Evolutionary conservation across 352 stramenopile genomes (phyloP).

Genomic region (Peronosclerospora sorghi): DNA sequence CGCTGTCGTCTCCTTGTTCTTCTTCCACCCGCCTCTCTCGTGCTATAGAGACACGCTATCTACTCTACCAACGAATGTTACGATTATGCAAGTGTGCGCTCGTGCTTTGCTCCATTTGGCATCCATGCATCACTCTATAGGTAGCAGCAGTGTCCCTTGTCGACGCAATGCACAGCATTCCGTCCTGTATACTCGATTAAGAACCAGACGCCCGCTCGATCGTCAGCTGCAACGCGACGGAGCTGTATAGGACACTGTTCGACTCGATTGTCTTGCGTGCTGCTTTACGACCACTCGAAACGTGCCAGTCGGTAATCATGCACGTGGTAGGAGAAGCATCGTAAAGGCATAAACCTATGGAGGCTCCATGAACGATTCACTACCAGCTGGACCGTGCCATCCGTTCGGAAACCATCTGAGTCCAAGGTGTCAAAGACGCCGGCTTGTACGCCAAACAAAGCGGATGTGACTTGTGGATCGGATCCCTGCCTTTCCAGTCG

Average conservation of each 20-base stretch:
- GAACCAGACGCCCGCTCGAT: too few relatives aligned
- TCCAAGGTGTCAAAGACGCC: constrained; percentile 14
- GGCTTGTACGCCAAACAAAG: constrained; percentile 10
- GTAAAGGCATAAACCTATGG: too few relatives aligned
- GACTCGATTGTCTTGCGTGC: background rate
- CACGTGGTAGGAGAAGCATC: constrained; percentile 2
- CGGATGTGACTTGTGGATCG: constrained; percentile 13
- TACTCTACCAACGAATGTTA: too few relatives aligned
- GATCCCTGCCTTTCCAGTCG: constrained; percentile 23
- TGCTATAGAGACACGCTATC: too few relatives aligned
- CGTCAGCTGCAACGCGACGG: too few relatives aligned
- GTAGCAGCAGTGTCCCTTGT: too few relatives aligned
- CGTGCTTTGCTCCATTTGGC: too few relatives aligned
- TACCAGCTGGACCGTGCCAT: constrained; percentile 18
- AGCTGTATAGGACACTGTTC: background rate
- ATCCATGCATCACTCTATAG: too few relatives aligned
- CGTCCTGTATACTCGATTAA: too few relatives aligned
- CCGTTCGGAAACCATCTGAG: constrained; percentile 16
- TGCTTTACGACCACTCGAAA: constrained; percentile 8
- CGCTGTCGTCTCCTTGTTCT: too few relatives aligned
- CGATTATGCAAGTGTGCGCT: background rate
- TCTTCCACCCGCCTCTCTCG: too few relatives aligned
- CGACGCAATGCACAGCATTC: too few relatives aligned
- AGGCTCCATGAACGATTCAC: background rate
- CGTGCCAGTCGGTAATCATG: constrained; percentile 8